phyloP scores from a whole-genome alignment of 2,329 filamentous ascomycete genomes.

The Gremmenia infestans region DNA sequence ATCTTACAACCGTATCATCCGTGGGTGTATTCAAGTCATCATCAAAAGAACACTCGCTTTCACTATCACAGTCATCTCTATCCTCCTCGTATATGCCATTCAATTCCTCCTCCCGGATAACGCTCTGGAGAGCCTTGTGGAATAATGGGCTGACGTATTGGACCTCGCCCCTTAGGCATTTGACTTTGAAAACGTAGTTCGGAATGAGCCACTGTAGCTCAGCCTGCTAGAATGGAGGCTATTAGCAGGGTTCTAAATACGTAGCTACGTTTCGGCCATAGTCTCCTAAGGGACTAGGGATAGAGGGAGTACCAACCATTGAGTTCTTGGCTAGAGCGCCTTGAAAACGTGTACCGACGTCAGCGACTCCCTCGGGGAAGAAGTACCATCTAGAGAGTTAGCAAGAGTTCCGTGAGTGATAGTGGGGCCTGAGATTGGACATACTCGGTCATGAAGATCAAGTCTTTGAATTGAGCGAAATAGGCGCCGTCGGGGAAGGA shows the following conservation, averaged over 20 bases:
- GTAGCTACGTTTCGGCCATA: not conserved
- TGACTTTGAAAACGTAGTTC: conserved; percentile 7
- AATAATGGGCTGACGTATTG: conserved; percentile 2
- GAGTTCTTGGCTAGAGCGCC: not conserved
- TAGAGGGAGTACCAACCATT: not conserved
- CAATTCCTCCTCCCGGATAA: conserved; percentile 14
- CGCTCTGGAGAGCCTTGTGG: conserved; percentile 4
- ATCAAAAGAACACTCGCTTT: conserved; percentile 3
- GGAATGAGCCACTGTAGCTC: conserved; percentile 2
- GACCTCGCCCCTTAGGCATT: not conserved
- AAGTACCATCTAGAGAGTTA: not conserved
- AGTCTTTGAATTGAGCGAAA: not conserved
- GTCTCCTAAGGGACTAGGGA: not conserved
- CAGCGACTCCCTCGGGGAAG: not conserved
- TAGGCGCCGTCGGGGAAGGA: not conserved
- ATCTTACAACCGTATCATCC: not conserved
- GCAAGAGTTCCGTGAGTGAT: not conserved
- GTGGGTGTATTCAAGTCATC: not conserved
- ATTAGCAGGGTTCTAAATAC: not conserved
- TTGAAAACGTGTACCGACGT: not conserved
- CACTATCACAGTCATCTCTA: conserved; percentile 7
- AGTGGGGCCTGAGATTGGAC: not conserved
- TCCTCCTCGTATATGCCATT: conserved; percentile 6
- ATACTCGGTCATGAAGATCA: not conserved
- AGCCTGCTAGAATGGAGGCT: conserved; percentile 2